Conservation (phyloP, 2,329 filamentous ascomycete genomes). For the Penicillium sp. region DNA sequence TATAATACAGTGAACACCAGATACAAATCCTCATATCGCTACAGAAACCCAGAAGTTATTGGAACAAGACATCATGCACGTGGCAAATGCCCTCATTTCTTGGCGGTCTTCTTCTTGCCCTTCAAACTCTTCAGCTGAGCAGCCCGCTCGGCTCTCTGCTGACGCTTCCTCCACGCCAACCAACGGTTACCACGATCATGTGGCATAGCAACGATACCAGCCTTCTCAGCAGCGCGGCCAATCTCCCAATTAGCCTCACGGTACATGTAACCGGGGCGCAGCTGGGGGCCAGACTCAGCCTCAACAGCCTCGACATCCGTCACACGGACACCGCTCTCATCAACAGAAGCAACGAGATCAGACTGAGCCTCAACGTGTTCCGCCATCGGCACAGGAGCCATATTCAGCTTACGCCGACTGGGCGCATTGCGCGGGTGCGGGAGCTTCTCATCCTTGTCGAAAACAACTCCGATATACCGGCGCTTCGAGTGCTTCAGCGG, state of each 20-base stretch:
- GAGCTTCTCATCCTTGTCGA: constrained; percentile 75
- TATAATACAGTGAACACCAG: constrained; percentile 37
- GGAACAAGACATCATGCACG: constrained; percentile 24
- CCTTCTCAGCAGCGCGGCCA: constrained; percentile 61
- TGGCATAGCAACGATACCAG: constrained; percentile 54
- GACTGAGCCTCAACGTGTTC: constrained; percentile 21
- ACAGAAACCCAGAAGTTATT: constrained; percentile 21
- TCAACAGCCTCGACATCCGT: constrained; percentile 24
- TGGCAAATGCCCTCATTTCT: constrained; percentile 30
- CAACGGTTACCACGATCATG: constrained; percentile 61
- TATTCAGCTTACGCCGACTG: constrained; percentile 71
- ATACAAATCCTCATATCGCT: constrained; percentile 27
- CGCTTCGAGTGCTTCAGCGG: constrained; percentile 76
- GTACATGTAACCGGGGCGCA: constrained; percentile 61
- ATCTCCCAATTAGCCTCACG: constrained; percentile 67
- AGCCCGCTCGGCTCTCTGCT: constrained; percentile 49
- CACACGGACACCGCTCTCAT: constrained; percentile 26
- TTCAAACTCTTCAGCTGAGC: constrained; percentile 56
- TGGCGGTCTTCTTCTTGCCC: constrained; percentile 44
- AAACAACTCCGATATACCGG: constrained; percentile 92
- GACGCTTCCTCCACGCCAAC: constrained; percentile 63
- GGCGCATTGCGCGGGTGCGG: constrained; percentile 73
- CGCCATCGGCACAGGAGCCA: constrained; percentile 55
- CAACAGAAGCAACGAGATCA: constrained; percentile 25
- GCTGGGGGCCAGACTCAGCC: constrained; percentile 30